These are phyloP conservation scores for Phytophthora hybrid DNA, from an alignment of 352 stramenopile species.

Conservation along the genomic window DNA sequence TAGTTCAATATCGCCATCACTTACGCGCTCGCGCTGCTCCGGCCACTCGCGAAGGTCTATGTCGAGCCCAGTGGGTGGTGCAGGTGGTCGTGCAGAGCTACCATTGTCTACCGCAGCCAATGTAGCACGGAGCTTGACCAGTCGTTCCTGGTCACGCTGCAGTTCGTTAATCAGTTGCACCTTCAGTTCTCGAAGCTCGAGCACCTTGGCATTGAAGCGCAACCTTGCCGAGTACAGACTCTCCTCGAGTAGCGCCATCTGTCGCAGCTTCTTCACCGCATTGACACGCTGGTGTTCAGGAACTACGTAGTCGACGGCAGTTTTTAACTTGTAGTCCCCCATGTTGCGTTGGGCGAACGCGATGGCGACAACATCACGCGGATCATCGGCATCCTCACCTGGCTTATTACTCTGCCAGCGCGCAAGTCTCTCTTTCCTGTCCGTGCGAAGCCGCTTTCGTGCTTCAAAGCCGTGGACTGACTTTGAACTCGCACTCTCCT, in stretches of 20 bases:
- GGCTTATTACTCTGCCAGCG: constrained; percentile 80
- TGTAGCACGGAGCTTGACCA: constrained; percentile 56
- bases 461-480: constrained; percentile 84
- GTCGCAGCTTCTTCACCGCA: constrained; percentile 87
- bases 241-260: constrained; percentile 89
- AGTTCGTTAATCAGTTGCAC: constrained; percentile 81
- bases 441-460: constrained; percentile 76
- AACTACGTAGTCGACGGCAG: constrained; percentile 86
- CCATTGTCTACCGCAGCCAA: constrained; percentile 33
- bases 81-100: neutral
- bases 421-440: constrained; percentile 71
- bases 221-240: constrained; percentile 82
- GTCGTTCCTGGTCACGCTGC: constrained; percentile 55
- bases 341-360: constrained; percentile 88
- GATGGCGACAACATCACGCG: constrained; percentile 91
- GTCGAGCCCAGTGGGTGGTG: constrained; percentile 22
- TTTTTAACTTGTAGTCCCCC: constrained; percentile 95
- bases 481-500: constrained; percentile 17
- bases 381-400: constrained; percentile 91
- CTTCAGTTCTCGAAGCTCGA: constrained; percentile 92
- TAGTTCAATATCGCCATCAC: constrained; percentile 78
- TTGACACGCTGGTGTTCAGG: constrained; percentile 91
- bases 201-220: constrained; percentile 92
- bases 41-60: constrained; percentile 89
- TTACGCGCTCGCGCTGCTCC: constrained; percentile 88